Evolutionary conservation across 495 filamentous ascomycete genomes (phyloP).

Genomic region (Umbilicaria muhlenbergii): DNA sequence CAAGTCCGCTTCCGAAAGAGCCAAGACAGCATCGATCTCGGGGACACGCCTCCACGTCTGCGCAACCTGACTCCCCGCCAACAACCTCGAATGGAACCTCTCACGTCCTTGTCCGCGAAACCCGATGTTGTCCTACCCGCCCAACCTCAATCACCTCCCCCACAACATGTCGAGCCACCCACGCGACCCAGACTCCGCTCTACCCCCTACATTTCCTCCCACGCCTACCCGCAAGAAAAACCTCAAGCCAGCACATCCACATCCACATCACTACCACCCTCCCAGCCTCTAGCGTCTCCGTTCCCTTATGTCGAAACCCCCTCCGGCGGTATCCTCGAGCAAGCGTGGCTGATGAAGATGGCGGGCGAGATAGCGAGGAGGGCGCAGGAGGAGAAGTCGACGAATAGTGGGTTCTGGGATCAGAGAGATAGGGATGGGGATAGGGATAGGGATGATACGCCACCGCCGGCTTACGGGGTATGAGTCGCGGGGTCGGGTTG

Average conservation of each 20-base stretch:
- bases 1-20: conserved; percentile 16
- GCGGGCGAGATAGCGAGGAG: conserved; percentile 77
- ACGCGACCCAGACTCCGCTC: neutral
- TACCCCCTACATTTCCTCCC: neutral
- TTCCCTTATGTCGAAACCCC: conserved; percentile 14
- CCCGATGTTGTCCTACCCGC: neutral
- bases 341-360: conserved; percentile 82
- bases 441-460: conserved; percentile 32
- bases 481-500: neutral
- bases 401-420: conserved; percentile 30
- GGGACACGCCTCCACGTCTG: conserved; percentile 3
- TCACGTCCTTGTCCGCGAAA: neutral
- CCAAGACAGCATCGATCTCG: conserved; percentile 6
- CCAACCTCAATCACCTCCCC: neutral
- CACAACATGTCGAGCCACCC: neutral
- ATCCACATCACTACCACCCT: neutral
- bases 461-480: conserved; percentile 47
- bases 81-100: conserved; percentile 1
- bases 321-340: conserved; percentile 49
- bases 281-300: neutral
- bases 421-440: conserved; percentile 32
- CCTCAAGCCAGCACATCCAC: neutral
- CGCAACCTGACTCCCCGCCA: conserved; percentile 14
- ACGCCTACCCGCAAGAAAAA: neutral
- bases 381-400: conserved; percentile 49